These are phyloP conservation scores for Aspergillus neoniger DNA, from an alignment of 2,329 filamentous ascomycete genomes.

Conservation along the genomic window DNA sequence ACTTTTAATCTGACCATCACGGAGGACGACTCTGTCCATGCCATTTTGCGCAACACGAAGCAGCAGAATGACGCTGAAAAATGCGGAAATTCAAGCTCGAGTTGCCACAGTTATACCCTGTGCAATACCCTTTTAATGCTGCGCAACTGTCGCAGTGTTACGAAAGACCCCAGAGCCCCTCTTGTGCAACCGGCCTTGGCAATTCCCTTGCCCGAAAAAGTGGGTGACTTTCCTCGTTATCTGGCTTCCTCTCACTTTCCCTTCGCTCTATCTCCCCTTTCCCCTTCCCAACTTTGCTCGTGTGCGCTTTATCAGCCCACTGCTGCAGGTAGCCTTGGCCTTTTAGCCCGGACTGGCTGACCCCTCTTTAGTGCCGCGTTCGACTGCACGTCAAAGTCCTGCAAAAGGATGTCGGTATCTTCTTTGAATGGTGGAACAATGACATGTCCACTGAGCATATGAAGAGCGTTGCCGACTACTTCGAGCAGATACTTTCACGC, in stretches of 20 bases:
- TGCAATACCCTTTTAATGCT: constrained; percentile 43
- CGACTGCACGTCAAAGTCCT: constrained; percentile 40
- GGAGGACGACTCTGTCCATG: constrained; percentile 30
- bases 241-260: background rate
- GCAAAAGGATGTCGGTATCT: constrained; percentile 37
- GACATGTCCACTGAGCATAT: constrained; percentile 41
- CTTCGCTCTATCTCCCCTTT: background rate
- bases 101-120: constrained; percentile 25
- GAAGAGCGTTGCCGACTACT: constrained; percentile 54
- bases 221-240: constrained; percentile 18
- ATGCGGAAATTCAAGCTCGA: constrained; percentile 8
- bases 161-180: constrained; percentile 17
- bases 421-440: constrained; percentile 42
- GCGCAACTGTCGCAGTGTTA: constrained; percentile 31
- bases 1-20: constrained; percentile 31
- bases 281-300: no score
- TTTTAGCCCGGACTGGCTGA: constrained; percentile 9
- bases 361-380: constrained; percentile 34
- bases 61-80: constrained; percentile 13
- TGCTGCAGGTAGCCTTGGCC: background rate
- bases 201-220: constrained; percentile 36
- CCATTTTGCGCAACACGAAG: constrained; percentile 32
- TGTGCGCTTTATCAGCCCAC: background rate
- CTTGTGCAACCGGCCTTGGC: constrained; percentile 29
- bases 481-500: constrained; percentile 54